Evolutionary conservation across 2,329 filamentous ascomycete genomes (phyloP).

Genomic region (Biscogniauxia mediterranea): DNA sequence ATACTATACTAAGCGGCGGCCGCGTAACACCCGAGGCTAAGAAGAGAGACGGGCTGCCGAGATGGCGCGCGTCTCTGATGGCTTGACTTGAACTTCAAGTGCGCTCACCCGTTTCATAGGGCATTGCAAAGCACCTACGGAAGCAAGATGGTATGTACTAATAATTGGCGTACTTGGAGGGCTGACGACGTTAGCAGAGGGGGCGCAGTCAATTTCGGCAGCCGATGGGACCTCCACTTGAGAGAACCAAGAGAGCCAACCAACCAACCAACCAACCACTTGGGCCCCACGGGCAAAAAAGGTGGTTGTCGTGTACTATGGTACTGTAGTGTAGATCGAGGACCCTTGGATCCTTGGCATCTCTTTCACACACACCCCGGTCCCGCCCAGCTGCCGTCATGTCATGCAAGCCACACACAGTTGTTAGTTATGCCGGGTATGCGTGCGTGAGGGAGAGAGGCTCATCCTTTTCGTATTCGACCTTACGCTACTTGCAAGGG

Average conservation of each 20-base stretch:
- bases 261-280: background rate
- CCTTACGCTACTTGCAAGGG: background rate
- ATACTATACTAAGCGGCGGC: background rate
- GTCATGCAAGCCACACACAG: background rate
- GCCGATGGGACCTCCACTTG: background rate
- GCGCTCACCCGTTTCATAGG: slow-evolving; percentile 1
- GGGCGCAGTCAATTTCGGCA: slow-evolving; percentile 1
- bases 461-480: background rate
- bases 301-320: too few species aligned
- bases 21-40: background rate
- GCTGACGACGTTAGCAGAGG: slow-evolving; percentile 4
- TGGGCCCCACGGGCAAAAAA: background rate
- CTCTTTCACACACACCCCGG: background rate
- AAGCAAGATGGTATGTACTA: too few species aligned
- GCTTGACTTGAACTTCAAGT: background rate
- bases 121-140: background rate
- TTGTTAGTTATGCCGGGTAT: background rate
- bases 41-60: background rate
- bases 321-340: too few species aligned
- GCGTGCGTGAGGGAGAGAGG: background rate
- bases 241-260: background rate
- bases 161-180: background rate
- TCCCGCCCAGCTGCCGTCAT: background rate
- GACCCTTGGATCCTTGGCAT: background rate
- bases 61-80: background rate